Evolutionary conservation across 2,329 filamentous ascomycete species (phyloP), one percentile per base, ranked within the genome.

Genomic region (Hypoxylon sp.): DNA sequence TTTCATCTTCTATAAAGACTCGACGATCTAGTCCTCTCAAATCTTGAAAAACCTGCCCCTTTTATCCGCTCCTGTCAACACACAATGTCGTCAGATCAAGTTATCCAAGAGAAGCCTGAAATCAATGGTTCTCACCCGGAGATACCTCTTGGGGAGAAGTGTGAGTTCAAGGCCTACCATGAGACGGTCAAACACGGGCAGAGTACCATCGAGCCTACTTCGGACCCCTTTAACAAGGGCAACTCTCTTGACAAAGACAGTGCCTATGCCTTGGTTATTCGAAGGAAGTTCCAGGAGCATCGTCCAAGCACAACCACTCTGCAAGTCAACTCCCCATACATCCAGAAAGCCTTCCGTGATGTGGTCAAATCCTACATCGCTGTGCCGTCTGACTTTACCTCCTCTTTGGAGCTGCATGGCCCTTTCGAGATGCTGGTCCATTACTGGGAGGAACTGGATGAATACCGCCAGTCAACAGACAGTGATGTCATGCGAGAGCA

Each of bases 361-460:
- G 73, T 74, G 17, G 52, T 76, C 48, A 55, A 67, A 6, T 69
- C 68, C 1, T 75, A 77, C 28, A 55, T 71, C 0, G 51, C 70
- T 11, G 71, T 76, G 7, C 64, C 74, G 0, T 74, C 75, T 0
- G 74, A 76, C 60, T 76, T 76, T 57, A 71, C 48, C 3, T 72
- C 72, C 7, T 63, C 75, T 1, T 25, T 77, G 6, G 69, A 67
- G 25, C 60, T 77, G 0, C 51, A 70, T 1, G 53, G 36, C 2
- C 75, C 75, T 1, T 77, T 75, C 48, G 58, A 67, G 53, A 76
- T 78, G 72, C 67, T 77, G 6, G 63, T 65, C 4, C 74, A 77
- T 38, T 72, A 76, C 49, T 77, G 75, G 74, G 64, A 76, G 5
- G 73, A 72, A 14, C 58, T 78, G 3, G 61, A 76, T 2, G 62